These are phyloP conservation scores for Trapa incisa DNA, from an alignment of 345 rosid genomes.

Conservation along the genomic window DNA sequence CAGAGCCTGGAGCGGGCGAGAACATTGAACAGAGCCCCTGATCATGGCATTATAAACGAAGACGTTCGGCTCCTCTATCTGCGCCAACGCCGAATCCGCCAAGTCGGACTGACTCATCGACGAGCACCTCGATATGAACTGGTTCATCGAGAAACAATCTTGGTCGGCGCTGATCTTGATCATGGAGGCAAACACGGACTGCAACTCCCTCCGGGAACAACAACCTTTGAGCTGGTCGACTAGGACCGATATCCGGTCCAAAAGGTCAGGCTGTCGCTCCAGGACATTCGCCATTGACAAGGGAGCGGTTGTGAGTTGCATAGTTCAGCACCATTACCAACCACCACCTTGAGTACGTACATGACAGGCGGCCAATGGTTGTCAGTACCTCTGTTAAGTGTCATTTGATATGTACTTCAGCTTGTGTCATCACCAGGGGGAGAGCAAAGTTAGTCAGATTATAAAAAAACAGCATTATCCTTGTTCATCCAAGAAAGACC, in stretches of 20 bases:
- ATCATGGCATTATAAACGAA: slow-evolving; percentile 65
- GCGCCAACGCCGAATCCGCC: slow-evolving; percentile 34
- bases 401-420: too few relatives aligned
- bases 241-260: slow-evolving; percentile 3
- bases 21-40: slow-evolving; percentile 30
- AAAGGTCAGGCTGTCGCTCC: background rate
- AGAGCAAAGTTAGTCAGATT: too few relatives aligned
- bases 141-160: slow-evolving; percentile 48
- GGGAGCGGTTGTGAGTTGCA: too few relatives aligned
- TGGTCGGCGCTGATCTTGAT: slow-evolving; percentile 40
- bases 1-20: slow-evolving; percentile 31
- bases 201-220: slow-evolving; percentile 23
- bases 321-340: too few relatives aligned
- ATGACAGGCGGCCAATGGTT: too few relatives aligned
- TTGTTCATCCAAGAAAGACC: too few relatives aligned
- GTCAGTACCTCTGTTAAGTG: too few relatives aligned
- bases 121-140: slow-evolving; percentile 44
- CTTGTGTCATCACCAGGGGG: too few relatives aligned
- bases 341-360: too few relatives aligned
- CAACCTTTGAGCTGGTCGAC: slow-evolving; percentile 21
- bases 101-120: slow-evolving; percentile 21
- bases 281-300: background rate
- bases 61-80: slow-evolving; percentile 40
- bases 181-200: slow-evolving; percentile 43
- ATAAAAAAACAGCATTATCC: too few relatives aligned